These are phyloP conservation scores for Claviceps humidiphila DNA, from an alignment of 2,329 filamentous ascomycete species.

Conservation along the genomic window DNA sequence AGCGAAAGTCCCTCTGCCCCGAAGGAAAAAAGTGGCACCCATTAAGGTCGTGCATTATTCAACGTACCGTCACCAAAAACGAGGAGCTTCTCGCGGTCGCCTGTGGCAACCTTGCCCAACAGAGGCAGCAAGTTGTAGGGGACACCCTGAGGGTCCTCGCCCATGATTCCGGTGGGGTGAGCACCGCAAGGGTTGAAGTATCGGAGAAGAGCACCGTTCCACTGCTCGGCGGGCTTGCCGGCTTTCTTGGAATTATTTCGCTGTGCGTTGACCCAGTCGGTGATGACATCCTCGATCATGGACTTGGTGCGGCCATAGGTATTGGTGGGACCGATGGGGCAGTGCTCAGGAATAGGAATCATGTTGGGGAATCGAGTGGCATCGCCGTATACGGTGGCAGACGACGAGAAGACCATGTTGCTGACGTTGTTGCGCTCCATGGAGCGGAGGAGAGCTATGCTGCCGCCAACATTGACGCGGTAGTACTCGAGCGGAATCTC, in stretches of 20 bases:
- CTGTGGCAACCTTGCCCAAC: constrained; percentile 89
- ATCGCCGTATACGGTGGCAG: constrained; percentile 95
- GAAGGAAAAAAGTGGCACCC: neutral
- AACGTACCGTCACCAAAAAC: constrained; percentile 81
- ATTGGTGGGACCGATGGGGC: constrained; percentile 92
- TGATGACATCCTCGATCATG: constrained; percentile 82
- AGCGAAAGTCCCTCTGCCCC: constrained; percentile 5
- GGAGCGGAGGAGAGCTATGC: constrained; percentile 69
- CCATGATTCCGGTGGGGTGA: constrained; percentile 93
- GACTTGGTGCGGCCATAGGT: constrained; percentile 96
- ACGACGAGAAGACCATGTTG: constrained; percentile 98
- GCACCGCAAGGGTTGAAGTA: constrained; percentile 98
- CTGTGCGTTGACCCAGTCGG: constrained; percentile 78
- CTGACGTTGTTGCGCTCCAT: constrained; percentile 85
- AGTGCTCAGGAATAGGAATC: constrained; percentile 97
- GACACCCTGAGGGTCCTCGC: constrained; percentile 89
- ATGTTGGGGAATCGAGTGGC: constrained; percentile 92
- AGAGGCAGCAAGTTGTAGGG: constrained; percentile 93
- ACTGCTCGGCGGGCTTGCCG: constrained; percentile 64
- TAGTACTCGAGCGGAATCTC: constrained; percentile 97
- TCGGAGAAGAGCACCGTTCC: constrained; percentile 84
- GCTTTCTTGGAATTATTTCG: constrained; percentile 70
- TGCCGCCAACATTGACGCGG: constrained; percentile 89
- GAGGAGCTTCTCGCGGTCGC: constrained; percentile 83
- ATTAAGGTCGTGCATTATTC: too few species aligned